Evolutionary conservation across 306 rosid genomes (phyloP).

Genomic region (Mimosa bimucronata): DNA sequence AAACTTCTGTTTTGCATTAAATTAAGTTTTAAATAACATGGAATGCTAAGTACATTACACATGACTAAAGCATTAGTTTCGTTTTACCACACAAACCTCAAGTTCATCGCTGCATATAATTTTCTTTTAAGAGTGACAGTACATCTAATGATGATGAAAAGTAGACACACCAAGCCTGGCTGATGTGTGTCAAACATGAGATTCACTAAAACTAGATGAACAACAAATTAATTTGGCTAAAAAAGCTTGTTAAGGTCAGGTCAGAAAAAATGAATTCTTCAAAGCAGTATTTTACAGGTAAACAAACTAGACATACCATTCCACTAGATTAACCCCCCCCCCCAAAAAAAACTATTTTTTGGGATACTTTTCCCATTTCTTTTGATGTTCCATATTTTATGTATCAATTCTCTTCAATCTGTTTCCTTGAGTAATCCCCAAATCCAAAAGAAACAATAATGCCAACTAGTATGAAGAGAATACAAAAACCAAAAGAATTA

Average conservation of each 20-base stretch:
- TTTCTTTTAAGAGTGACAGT: background rate
- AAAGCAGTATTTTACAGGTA: background rate
- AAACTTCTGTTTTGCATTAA: background rate
- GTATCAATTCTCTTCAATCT: slow-evolving; percentile 18
- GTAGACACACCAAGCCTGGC: slow-evolving; percentile 5
- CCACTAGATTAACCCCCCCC: background rate
- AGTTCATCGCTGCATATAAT: background rate
- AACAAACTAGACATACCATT: background rate
- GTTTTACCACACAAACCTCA: slow-evolving; percentile 13
- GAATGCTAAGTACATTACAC: slow-evolving; percentile 10
- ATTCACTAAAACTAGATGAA: slow-evolving; percentile 12
- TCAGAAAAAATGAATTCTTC: slow-evolving; percentile 18
- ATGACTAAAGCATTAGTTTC: background rate
- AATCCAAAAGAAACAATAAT: background rate
- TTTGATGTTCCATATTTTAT: background rate
- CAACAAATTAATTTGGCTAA: slow-evolving; percentile 15
- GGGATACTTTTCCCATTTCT: slow-evolving; percentile 17
- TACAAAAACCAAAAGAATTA: background rate
- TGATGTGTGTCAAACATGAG: slow-evolving; percentile 14
- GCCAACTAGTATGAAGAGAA: background rate
- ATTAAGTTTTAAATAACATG: slow-evolving; percentile 7
- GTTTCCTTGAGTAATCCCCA: background rate
- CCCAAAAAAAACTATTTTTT: no score
- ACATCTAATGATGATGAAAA: background rate
- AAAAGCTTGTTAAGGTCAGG: slow-evolving; percentile 4